Conservation (phyloP, 2,329 filamentous ascomycete genomes). For the Sphaerostilbella broomeana region DNA sequence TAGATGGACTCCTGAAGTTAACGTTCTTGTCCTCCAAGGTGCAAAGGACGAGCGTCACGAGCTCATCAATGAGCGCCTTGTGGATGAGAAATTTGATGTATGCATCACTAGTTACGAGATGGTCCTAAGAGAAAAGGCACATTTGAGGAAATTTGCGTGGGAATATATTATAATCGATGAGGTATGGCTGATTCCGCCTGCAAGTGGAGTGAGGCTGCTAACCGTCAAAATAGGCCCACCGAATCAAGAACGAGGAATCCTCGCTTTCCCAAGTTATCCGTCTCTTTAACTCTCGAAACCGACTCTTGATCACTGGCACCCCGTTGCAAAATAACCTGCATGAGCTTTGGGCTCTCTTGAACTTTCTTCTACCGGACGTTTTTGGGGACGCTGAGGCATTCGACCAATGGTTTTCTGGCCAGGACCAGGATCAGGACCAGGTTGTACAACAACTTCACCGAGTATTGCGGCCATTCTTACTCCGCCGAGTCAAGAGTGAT, state of each 20-base stretch:
- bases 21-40: constrained; percentile 88
- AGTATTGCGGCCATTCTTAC: constrained; percentile 84
- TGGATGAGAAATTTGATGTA: constrained; percentile 93
- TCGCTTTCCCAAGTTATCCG: constrained; percentile 95
- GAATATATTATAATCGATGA: constrained; percentile 99
- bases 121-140: constrained; percentile 90
- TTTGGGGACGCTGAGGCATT: constrained; percentile 96
- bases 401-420: constrained; percentile 94
- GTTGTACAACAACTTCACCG: constrained; percentile 94
- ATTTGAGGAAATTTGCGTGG: constrained; percentile 97
- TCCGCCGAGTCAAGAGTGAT: constrained; percentile 93
- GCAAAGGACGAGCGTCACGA: constrained; percentile 87
- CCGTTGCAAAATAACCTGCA: constrained; percentile 97
- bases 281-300: constrained; percentile 90
- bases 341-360: constrained; percentile 94
- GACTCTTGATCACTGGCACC: constrained; percentile 91
- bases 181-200: constrained; percentile 18
- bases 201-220: constrained; percentile 14
- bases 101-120: constrained; percentile 99
- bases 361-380: constrained; percentile 95
- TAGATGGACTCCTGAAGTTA: constrained; percentile 91
- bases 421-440: constrained; percentile 85
- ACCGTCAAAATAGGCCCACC: constrained; percentile 59
- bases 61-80: constrained; percentile 84
- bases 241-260: constrained; percentile 99